These are phyloP conservation scores for Trichosporon sp. DNA, from an alignment of 1,284 basidiomycete genomes.

Conservation along the genomic window DNA sequence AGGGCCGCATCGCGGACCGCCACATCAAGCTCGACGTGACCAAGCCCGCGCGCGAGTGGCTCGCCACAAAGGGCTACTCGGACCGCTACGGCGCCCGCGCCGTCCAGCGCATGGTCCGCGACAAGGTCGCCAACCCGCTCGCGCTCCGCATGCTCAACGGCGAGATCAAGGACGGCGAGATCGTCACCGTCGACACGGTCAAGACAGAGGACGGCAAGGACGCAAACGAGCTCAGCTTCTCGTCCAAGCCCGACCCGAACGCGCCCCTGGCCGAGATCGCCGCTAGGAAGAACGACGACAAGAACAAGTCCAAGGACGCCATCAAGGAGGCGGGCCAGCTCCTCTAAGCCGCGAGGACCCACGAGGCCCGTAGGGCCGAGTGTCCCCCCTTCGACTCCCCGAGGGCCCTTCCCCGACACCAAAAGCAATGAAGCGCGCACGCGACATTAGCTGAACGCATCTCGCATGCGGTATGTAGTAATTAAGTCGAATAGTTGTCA, in stretches of 20 bases:
- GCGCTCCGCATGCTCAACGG: slow-evolving; percentile 70
- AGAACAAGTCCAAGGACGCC: slow-evolving; percentile 9
- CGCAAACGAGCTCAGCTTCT: slow-evolving; percentile 48
- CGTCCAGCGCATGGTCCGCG: slow-evolving; percentile 71
- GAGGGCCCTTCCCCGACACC: no score
- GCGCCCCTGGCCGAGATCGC: not conserved
- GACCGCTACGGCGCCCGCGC: slow-evolving; percentile 80
- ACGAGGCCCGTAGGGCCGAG: no score
- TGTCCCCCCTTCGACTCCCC: no score
- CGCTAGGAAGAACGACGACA: not conserved
- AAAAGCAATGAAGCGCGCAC: not conserved
- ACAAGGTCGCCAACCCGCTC: slow-evolving; percentile 70
- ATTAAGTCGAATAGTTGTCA: not conserved
- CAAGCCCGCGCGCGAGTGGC: slow-evolving; percentile 62
- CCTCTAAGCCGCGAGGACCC: not conserved
- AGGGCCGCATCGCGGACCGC: slow-evolving; percentile 60
- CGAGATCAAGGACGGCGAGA: slow-evolving; percentile 68
- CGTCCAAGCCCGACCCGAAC: slow-evolving; percentile 17
- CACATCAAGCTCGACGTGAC: slow-evolving; percentile 71
- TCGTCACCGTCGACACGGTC: slow-evolving; percentile 54
- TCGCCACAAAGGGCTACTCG: slow-evolving; percentile 76
- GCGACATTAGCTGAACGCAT: not conserved
- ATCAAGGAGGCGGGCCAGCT: slow-evolving; percentile 20
- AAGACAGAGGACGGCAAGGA: slow-evolving; percentile 16
- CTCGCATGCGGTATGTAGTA: not conserved